These are phyloP conservation scores for Ilyonectria mors-panacis DNA, from an alignment of 2,329 filamentous ascomycete genomes.

Conservation along the genomic window DNA sequence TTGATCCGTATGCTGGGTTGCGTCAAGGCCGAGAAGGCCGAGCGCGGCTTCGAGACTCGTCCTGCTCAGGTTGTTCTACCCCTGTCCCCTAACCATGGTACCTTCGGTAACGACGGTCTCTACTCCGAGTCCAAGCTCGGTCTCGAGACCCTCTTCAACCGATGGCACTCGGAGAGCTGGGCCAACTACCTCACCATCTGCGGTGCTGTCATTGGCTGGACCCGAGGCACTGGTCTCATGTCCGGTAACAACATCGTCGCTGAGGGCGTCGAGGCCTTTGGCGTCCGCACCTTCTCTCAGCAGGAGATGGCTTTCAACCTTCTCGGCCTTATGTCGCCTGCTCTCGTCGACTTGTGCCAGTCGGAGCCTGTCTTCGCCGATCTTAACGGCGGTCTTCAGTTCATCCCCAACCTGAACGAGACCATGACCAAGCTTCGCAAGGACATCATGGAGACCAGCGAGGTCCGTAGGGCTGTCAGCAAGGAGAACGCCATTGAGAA, in stretches of 20 bases:
- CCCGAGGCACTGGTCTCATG: conserved; percentile 98
- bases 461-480: conserved; percentile 92
- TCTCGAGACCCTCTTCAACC: conserved; percentile 97
- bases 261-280: conserved; percentile 95
- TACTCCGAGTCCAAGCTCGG: conserved; percentile 99
- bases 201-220: conserved; percentile 99
- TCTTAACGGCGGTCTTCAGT: conserved; percentile 96
- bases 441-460: conserved; percentile 94
- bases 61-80: conserved; percentile 97
- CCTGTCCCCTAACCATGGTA: conserved; percentile 97
- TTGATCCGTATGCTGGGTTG: conserved; percentile 90
- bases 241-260: conserved; percentile 97
- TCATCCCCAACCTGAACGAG: conserved; percentile 95
- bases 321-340: conserved; percentile 93
- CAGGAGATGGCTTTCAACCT: conserved; percentile 99
- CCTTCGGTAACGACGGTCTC: conserved; percentile 96
- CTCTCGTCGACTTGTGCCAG: conserved; percentile 96
- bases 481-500: conserved; percentile 98
- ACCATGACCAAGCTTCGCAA: conserved; percentile 94
- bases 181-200: conserved; percentile 98
- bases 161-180: conserved; percentile 99
- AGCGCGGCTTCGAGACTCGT: conserved; percentile 91
- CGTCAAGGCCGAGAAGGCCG: conserved; percentile 92
- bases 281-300: conserved; percentile 98
- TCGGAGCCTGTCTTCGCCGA: conserved; percentile 96